Evolutionary conservation across 768 basidiomycete species (phyloP), one percentile per base, ranked within the genome.

Genomic region (Lactarius pseudohatsudake): DNA sequence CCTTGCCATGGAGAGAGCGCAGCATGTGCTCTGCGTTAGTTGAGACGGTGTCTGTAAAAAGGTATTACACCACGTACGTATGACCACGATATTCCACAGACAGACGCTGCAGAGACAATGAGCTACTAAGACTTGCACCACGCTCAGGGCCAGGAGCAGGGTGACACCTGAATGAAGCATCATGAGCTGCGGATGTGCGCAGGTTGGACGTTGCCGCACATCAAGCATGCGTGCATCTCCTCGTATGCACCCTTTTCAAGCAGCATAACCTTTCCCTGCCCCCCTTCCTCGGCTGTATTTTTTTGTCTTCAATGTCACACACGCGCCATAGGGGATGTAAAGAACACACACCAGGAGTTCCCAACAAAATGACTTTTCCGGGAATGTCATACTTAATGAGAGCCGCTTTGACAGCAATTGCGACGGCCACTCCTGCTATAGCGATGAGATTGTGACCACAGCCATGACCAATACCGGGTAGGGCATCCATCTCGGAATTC

Each of bases 371-470:
- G 15, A 94, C 81, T 66, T 83, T 88, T 16, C 89, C 91, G 0
- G 85, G 72, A 45, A 93, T 85, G 67, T 86, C 75, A 68, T 87
- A 81, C 62, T 83, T 78, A 63, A 86, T 76, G 66, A 93, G 77
- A 0, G 84, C 88, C 6, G 81, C 81, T 72, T 85, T 87, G n/a
- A 89, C 81, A 0, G 86, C 88, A 61, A 85, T 81, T 0, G 90
- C 88, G 32, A 91, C 82, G 2, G 86, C 90, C 15, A 92, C 86
- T 4, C 91, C 91, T 62, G 80, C 71, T 28, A 92, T 89, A 1
- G 88, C 91, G 60, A 94, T 93, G 57, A 94, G 78, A 71, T 93
- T 93, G 73, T 94, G 91, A 3, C 91, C 91, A 71, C 91, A 93
- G 1, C 88, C 89, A 69, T 90, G 89, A 0, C 89, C 76, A 50